Percentiles rank a stretch among this genome's conserved stretches.
Evolutionary conservation across 2,329 filamentous ascomycete genomes (phyloP).

Genomic region (Cercospora brassicicola): DNA sequence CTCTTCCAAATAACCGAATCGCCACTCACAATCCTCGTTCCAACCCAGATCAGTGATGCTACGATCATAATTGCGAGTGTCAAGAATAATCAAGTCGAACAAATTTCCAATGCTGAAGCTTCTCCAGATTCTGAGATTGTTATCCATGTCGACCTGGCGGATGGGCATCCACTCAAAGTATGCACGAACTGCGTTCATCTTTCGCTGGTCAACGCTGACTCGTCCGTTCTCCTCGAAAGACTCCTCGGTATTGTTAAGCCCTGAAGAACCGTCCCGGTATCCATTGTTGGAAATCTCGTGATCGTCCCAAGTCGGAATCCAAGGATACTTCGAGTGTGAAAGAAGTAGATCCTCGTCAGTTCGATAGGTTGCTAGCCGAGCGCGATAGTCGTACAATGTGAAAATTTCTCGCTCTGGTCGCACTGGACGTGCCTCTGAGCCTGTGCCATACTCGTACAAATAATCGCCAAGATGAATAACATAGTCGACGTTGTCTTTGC

Average conservation of each 20-base stretch:
- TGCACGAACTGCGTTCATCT: conserved; percentile 50
- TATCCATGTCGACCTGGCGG: conserved; percentile 47
- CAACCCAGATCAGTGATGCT: conserved; percentile 44
- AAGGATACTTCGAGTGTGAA: conserved; percentile 45
- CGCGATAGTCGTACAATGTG: conserved; percentile 49
- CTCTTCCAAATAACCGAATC: too few species aligned
- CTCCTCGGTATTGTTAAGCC: conserved; percentile 48
- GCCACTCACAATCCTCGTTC: conserved; percentile 19
- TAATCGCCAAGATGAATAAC: conserved; percentile 32
- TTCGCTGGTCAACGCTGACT: conserved; percentile 46
- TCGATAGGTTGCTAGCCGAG: conserved; percentile 44
- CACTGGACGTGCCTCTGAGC: conserved; percentile 24
- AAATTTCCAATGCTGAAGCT: conserved; percentile 46
- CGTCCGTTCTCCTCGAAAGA: conserved; percentile 44
- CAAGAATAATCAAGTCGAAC: conserved; percentile 47
- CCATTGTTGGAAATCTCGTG: conserved; percentile 46
- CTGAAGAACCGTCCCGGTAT: conserved; percentile 44
- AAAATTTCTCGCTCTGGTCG: conserved; percentile 43
- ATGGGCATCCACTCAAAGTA: conserved; percentile 49
- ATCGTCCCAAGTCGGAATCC: conserved; percentile 46
- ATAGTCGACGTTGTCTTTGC: conserved; percentile 44
- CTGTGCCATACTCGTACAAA: conserved; percentile 4
- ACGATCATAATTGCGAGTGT: conserved; percentile 47
- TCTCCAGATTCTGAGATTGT: conserved; percentile 47
- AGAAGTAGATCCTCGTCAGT: conserved; percentile 45